phyloP scores from a whole-genome alignment of 2,329 filamentous ascomycete species.

The Aspergillus sp. region DNA sequence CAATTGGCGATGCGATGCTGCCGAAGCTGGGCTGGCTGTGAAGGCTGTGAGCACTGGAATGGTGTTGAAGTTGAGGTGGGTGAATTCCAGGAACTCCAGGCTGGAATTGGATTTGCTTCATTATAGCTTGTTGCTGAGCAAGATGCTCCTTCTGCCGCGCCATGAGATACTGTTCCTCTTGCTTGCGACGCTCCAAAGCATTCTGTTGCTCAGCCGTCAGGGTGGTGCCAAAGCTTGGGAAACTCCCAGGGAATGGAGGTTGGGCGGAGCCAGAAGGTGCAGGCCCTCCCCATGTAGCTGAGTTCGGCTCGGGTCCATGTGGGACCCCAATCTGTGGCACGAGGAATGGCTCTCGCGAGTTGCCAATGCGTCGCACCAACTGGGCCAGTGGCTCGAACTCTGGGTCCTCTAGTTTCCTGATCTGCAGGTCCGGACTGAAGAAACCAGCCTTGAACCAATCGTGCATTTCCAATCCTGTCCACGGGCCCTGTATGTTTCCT shows the following conservation, averaged over 20 bases:
- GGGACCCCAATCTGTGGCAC: constrained; percentile 96
- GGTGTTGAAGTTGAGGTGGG: constrained; percentile 75
- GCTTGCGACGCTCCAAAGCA: constrained; percentile 90
- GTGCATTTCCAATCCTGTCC: constrained; percentile 97
- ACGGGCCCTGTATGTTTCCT: constrained; percentile 87
- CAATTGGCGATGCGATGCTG: constrained; percentile 85
- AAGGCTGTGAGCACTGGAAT: constrained; percentile 90
- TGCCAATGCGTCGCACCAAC: constrained; percentile 91
- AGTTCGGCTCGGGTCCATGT: constrained; percentile 70
- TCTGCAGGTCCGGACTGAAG: constrained; percentile 89
- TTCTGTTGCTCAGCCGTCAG: constrained; percentile 98
- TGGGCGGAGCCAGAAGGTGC: constrained; percentile 63
- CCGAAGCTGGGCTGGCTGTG: constrained; percentile 97
- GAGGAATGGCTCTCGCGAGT: constrained; percentile 94
- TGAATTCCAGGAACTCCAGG: constrained; percentile 50
- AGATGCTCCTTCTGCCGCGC: constrained; percentile 93
- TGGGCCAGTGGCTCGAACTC: constrained; percentile 96
- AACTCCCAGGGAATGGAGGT: constrained; percentile 87
- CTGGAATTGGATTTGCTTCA: constrained; percentile 69
- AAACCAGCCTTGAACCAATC: constrained; percentile 99
- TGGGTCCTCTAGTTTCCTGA: constrained; percentile 89
- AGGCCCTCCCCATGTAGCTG: constrained; percentile 50
- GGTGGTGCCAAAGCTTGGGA: constrained; percentile 94
- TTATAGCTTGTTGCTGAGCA: constrained; percentile 78
- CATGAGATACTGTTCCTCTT: constrained; percentile 97